phyloP scores from a whole-genome alignment of 139 green algal genomes.

The Closterium sp. region DNA sequence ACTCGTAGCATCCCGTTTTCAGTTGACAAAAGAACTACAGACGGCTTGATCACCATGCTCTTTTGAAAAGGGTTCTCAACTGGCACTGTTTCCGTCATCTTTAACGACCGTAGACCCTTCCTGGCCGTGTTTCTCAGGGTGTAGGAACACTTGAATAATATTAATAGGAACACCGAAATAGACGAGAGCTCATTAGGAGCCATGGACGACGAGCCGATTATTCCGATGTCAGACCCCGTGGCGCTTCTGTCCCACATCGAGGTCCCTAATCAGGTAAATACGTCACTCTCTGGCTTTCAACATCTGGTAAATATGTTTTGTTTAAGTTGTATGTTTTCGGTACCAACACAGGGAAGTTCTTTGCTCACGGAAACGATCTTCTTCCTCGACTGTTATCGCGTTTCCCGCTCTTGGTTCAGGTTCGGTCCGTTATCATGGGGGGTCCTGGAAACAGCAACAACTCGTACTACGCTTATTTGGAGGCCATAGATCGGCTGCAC shows the following conservation, averaged over 20 bases:
- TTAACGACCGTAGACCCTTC: not conserved
- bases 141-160: not conserved
- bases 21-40: not conserved
- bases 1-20: not conserved
- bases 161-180: not conserved
- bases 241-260: not conserved
- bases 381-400: no score
- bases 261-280: not conserved
- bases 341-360: no score
- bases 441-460: not conserved
- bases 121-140: not conserved
- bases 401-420: not conserved
- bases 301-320: not conserved
- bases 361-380: no score
- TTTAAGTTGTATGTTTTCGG: no score
- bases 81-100: no score
- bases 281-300: not conserved
- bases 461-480: not conserved
- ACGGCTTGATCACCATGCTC: not conserved
- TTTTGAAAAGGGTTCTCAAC: not conserved
- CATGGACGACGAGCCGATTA: not conserved
- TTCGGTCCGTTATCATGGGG: not conserved
- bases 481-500: conserved; percentile 9
- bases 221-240: not conserved
- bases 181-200: not conserved